phyloP scores from a whole-genome alignment of 2,329 filamentous ascomycete genomes.

The Ceratocystis alfenasii region DNA sequence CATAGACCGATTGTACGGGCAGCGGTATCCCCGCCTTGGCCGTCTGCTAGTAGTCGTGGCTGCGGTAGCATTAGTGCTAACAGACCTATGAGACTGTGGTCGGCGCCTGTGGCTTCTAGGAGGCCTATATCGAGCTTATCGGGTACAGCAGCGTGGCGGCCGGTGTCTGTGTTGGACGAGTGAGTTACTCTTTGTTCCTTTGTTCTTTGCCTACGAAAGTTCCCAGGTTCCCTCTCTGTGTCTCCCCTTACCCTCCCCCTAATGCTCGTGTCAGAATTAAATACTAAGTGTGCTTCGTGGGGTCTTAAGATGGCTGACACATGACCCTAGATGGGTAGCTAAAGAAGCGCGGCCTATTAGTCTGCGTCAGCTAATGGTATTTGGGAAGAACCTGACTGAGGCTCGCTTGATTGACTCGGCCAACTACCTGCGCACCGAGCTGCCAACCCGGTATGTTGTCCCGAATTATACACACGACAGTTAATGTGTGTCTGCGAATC shows the following conservation, averaged over 20 bases:
- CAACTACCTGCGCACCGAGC: constrained; percentile 92
- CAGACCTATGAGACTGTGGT: not conserved
- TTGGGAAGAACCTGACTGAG: constrained; percentile 86
- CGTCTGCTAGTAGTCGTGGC: not conserved
- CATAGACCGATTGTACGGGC: not conserved
- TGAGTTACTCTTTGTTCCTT: constrained; percentile 30
- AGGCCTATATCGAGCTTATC: not conserved
- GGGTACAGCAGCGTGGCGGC: constrained; percentile 43
- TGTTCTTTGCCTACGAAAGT: not conserved
- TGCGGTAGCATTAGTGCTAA: not conserved
- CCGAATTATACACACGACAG: not conserved
- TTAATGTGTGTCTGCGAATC: not conserved
- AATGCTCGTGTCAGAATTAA: not conserved
- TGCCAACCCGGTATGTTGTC: constrained; percentile 59
- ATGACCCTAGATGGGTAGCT: constrained; percentile 64
- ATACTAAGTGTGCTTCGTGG: not conserved
- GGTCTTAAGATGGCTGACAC: constrained; percentile 23
- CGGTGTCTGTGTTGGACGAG: constrained; percentile 53
- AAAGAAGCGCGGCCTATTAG: constrained; percentile 91
- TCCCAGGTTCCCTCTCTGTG: constrained; percentile 12
- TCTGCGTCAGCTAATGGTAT: constrained; percentile 91
- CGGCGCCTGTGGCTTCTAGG: not conserved
- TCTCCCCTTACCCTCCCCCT: not conserved
- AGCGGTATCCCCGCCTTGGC: not conserved
- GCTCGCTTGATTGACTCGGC: constrained; percentile 80